Conservation (phyloP, 2,329 filamentous ascomycete species). For the Colletotrichum phormii region DNA sequence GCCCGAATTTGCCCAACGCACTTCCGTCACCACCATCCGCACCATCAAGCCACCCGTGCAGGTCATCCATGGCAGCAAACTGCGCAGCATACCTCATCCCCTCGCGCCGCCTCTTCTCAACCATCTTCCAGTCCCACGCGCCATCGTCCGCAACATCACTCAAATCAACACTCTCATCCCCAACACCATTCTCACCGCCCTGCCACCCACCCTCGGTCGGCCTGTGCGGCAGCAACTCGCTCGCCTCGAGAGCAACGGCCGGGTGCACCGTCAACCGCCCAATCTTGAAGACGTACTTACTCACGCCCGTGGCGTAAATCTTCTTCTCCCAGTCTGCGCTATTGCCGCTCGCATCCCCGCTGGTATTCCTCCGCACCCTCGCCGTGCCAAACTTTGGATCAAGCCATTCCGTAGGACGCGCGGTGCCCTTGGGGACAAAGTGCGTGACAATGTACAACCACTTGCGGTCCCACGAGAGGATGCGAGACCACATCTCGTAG, state of each 20-base stretch:
- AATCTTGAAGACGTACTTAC: slow-evolving; percentile 87
- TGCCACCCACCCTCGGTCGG: slow-evolving; percentile 71
- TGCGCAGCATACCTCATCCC: slow-evolving; percentile 67
- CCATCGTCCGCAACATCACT: slow-evolving; percentile 48
- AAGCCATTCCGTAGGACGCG: slow-evolving; percentile 66
- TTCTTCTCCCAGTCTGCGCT: slow-evolving; percentile 66
- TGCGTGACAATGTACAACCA: slow-evolving; percentile 84
- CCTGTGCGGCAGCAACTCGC: slow-evolving; percentile 78
- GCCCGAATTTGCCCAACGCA: slow-evolving; percentile 61
- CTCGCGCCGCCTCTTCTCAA: slow-evolving; percentile 65
- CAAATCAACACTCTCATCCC: slow-evolving; percentile 51
- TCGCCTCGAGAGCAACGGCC: slow-evolving; percentile 77
- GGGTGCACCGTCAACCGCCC: slow-evolving; percentile 87
- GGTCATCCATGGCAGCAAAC: slow-evolving; percentile 67
- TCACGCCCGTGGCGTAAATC: slow-evolving; percentile 77
- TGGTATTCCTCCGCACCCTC: slow-evolving; percentile 27
- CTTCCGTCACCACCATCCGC: slow-evolving; percentile 63
- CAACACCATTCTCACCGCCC: slow-evolving; percentile 55
- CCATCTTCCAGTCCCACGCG: slow-evolving; percentile 68
- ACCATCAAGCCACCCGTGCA: slow-evolving; percentile 64
- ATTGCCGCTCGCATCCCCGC: slow-evolving; percentile 49
- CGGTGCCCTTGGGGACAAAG: slow-evolving; percentile 74
- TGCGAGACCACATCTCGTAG: slow-evolving; percentile 79
- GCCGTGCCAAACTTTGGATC: slow-evolving; percentile 57
- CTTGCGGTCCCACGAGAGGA: slow-evolving; percentile 83